Conservation (phyloP, 768 basidiomycete genomes). For the Tricholoma sp. region DNA sequence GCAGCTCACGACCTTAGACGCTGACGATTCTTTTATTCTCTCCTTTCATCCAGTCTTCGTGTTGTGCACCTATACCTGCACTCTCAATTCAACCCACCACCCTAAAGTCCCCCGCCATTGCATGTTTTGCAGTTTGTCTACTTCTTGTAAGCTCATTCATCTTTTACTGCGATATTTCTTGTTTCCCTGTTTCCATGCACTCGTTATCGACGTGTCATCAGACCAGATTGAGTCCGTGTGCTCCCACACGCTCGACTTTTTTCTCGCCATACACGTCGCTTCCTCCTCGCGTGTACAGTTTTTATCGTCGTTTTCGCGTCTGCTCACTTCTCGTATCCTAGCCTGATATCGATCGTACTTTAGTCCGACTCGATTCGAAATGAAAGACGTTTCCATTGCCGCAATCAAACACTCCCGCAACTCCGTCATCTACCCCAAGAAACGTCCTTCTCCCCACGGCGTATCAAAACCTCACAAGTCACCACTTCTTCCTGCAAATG, state of each 20-base stretch:
- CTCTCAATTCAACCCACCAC: slow-evolving; percentile 13
- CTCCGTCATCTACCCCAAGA: slow-evolving; percentile 73
- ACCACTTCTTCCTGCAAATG: slow-evolving; percentile 46
- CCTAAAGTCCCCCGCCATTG: slow-evolving; percentile 22
- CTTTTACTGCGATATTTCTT: slow-evolving; percentile 2
- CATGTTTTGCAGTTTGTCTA: slow-evolving; percentile 32
- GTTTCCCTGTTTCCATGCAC: slow-evolving; percentile 10
- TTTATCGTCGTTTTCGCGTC: slow-evolving; percentile 14
- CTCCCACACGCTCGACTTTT: neutral
- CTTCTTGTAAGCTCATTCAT: slow-evolving; percentile 29
- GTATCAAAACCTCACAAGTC: slow-evolving; percentile 64
- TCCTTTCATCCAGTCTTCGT: slow-evolving; percentile 20
- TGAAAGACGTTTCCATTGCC: slow-evolving; percentile 72
- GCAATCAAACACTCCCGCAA: slow-evolving; percentile 58
- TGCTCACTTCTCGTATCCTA: slow-evolving; percentile 23
- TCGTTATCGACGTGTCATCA: slow-evolving; percentile 1
- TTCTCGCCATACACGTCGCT: slow-evolving; percentile 9
- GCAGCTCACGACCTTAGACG: slow-evolving; percentile 39
- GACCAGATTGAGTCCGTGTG: neutral
- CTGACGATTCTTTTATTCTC: slow-evolving; percentile 35
- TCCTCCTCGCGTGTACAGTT: slow-evolving; percentile 20
- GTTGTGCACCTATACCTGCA: slow-evolving; percentile 3
- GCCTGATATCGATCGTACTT: slow-evolving; percentile 40
- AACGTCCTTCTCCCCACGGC: slow-evolving; percentile 79
- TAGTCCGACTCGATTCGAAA: slow-evolving; percentile 44